Base-by-base conservation (phyloP, 305 asterid genomes). In the Ilex paraguariensis region DNA sequence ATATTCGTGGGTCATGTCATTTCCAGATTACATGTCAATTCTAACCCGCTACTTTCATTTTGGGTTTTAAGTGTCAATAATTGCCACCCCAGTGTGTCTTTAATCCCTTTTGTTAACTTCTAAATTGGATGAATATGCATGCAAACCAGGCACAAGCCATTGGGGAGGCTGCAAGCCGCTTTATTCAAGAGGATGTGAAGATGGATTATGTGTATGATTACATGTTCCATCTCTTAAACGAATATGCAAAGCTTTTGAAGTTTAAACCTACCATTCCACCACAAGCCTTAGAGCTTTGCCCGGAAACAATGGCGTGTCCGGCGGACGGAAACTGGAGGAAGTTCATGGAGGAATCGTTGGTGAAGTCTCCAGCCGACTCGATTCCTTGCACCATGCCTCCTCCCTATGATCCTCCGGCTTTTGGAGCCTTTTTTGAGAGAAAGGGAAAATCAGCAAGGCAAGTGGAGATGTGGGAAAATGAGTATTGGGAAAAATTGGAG, bases 141-240 rank as follows among this genome's bases (percentile, higher is more conserved):
- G 28, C 28, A 21, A 40, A n/a, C 7, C 72, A 91, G 98, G 94
- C 95, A 1, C 77, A 84, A 69, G 79, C 83, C 15, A 90, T 87
- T 50, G 98, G 98, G 7, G 77, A 75, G 69, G 85, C 87, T 0
- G 96, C 95, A 60, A 81, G 95, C 70, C 62, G 72, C 4, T 93
- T 82, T 64, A 80, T 90, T 51, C 91, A 93, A 0, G 87, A 90
- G 39, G 87, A 83, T 46, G 10, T 86, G 74, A 93, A 72, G 61
- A 90, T 93, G 94, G 96, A 93, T 54, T 64, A 66, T 3, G 75
- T 93, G 5, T 87, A 81, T 10, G 97, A 90, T 59, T 93, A 87
- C 66, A 90, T 90, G 56, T 84, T 87, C 69, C 96, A 90, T 70
- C 70, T 93, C 32, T 39, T 93, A 6, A 82, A 73, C 48, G 95